Evolutionary conservation across 2,329 filamentous ascomycete genomes (phyloP).

Genomic region (Berkeleyomyces rouxiae): DNA sequence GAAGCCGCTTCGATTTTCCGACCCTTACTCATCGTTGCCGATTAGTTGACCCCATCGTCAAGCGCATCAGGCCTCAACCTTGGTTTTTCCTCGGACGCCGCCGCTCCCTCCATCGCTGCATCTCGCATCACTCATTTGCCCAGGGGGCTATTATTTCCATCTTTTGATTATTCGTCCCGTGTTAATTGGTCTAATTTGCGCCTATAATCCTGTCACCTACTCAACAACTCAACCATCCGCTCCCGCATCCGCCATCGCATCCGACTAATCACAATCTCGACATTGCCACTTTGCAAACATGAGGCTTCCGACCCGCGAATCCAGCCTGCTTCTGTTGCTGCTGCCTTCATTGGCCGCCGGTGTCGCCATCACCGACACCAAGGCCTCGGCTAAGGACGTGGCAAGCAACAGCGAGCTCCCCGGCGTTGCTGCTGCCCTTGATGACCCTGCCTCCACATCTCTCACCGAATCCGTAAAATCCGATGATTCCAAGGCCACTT

Average conservation of each 20-base stretch:
- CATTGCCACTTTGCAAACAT: slow-evolving; percentile 4
- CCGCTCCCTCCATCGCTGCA: not conserved
- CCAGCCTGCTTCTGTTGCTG: slow-evolving; percentile 10
- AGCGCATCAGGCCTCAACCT: not conserved
- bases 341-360: slow-evolving; percentile 12
- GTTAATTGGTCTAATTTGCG: not conserved
- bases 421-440: not conserved
- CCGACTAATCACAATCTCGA: not conserved
- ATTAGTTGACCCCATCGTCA: not conserved
- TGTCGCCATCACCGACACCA: slow-evolving; percentile 8
- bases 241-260: not conserved
- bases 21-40: too few species aligned
- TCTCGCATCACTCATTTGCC: not conserved
- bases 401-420: slow-evolving; percentile 1
- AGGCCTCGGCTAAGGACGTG: slow-evolving; percentile 27
- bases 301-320: slow-evolving; percentile 11
- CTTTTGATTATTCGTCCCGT: not conserved
- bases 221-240: not conserved
- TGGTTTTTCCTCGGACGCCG: not conserved
- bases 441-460: slow-evolving; percentile 3
- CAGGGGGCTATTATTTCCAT: not conserved
- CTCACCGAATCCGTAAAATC: not conserved
- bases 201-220: not conserved
- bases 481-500: slow-evolving; percentile 3
- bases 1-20: too few species aligned